Base-by-base conservation (phyloP, 768 basidiomycete genomes). In the Pleurotus tuber-regium region DNA sequence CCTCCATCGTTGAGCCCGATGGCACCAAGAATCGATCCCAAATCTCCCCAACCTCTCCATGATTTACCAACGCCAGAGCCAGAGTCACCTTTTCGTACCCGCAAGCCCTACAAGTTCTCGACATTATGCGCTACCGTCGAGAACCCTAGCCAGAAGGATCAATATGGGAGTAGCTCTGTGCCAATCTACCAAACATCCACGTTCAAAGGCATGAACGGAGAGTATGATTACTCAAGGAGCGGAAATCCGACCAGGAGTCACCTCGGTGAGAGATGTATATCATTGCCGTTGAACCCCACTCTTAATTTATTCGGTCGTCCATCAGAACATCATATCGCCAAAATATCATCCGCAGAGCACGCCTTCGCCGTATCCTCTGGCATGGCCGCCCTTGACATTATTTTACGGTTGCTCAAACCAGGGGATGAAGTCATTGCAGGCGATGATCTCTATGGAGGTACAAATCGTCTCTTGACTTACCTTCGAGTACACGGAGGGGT, bases 101-200 rank as follows among this genome's bases (percentile, higher is more conserved):
- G 89, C 53, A 83, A 83, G 66, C 88, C 87, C 0, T 91, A 92
- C 69, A 78, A 83, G n/a, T 92, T 93, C 67, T 88, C 89, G n/a
- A 93, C 91, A 12, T 73, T 91, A 52, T 92, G 91, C 54, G 93
- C 89, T 19, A 94, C 92, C 4, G 92, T 96, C 52, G 93, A 96
- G 61, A 91, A 92, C 58, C 92, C 92, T 0, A 78, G 79, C 50
- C 88, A 87, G 70, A 95, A 96, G 68, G 96, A 99, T 70, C 96
- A 98, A 71, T 88, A 94, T 66, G 94, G 94, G 16, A 86, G 91
- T 53, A 92, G 89, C 59, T 89, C 88, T 5, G 92, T 98, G 1
- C 97, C 97, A 18, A 98, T 99, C 69, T 99, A 98, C 70, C 97
- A 98, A 72, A 89, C 93, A 1, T 84, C 97, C 6, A 99, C 97